Evolutionary conservation across 768 basidiomycete species (phyloP), one percentile per base, ranked within the genome.

Genomic region (Leccinellum luteum): DNA sequence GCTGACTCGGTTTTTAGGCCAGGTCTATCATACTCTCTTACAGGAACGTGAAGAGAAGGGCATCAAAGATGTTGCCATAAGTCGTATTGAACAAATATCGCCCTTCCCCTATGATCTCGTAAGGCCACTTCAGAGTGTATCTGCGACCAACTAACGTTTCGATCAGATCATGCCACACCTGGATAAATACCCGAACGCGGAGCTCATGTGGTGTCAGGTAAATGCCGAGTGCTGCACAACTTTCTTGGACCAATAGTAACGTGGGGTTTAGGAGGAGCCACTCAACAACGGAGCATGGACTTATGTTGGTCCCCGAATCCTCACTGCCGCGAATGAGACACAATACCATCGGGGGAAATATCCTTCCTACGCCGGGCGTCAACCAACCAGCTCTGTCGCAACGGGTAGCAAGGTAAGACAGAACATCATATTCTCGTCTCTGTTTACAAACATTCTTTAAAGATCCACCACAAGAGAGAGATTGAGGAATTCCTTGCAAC

Each of bases 261-360:
- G 19, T 51, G 62, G 14, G 52, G 38, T 65, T 51, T 68, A 86
- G 81, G 94, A 97, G 76, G 94, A 98, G 74, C 96, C 97, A 15
- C 76, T 98, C 64, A 99, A 99, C 80, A 94, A 94, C 67, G 97
- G 97, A 63, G 87, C 93, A 2, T 99, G 97, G 97, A 92, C 89
- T 43, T 97, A 99, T 69, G 86, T 97, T 58, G 94, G 91, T 25
- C 91, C 94, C 48, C 86, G 95, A 55, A 87, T 98, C 67, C 86
- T 90, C 72, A 98, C 96, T 47, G 94, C 96, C n/a, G 87, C 90
- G 48, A 86, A 87, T 65, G 81, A 92, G 76, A 96, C 95, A 6
- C 79, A 90, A 71, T 81, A 97, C 75, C 97, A 99, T 78, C 85
- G 85, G 75, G 85, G 85, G 70, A 94, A 95, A 75, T 92, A 93